These are phyloP conservation scores for Pleurotus eryngii DNA, from an alignment of 768 basidiomycete species.

Conservation along the genomic window DNA sequence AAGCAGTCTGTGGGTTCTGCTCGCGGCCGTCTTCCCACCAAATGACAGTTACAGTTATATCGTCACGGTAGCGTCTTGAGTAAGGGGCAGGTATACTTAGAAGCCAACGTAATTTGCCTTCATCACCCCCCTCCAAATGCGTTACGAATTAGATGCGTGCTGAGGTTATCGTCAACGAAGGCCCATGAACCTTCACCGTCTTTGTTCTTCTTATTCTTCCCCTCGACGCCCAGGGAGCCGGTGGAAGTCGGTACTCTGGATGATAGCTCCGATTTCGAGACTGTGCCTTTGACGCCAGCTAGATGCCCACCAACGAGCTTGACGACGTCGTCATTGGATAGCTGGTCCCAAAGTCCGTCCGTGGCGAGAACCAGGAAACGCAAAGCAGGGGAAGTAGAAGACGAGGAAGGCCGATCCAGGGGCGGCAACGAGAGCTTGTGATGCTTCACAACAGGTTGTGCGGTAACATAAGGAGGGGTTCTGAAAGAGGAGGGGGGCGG, in stretches of 20 bases:
- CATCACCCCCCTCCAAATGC: conserved; percentile 85
- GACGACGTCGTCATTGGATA: conserved; percentile 82
- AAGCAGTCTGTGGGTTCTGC: conserved; percentile 28
- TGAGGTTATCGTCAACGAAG: conserved; percentile 76
- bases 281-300: conserved; percentile 60
- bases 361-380: conserved; percentile 90
- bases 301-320: conserved; percentile 83
- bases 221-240: conserved; percentile 58
- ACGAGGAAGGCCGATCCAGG: conserved; percentile 20
- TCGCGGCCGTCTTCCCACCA: conserved; percentile 79
- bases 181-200: conserved; percentile 58
- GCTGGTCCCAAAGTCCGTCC: conserved; percentile 76
- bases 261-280: conserved; percentile 58
- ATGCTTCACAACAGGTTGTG: conserved; percentile 79
- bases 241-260: conserved; percentile 51
- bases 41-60: conserved; percentile 80
- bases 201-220: conserved; percentile 46
- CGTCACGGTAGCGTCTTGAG: conserved; percentile 77
- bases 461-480: conserved; percentile 92
- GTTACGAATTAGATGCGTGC: conserved; percentile 84
- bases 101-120: conserved; percentile 48
- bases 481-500: conserved; percentile 60
- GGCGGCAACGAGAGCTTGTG: conserved; percentile 59
- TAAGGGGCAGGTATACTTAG: conserved; percentile 83
- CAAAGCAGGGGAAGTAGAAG: conserved; percentile 30